Conservation (phyloP, 2,329 filamentous ascomycete genomes). For the Thielaviopsis punctulata region DNA sequence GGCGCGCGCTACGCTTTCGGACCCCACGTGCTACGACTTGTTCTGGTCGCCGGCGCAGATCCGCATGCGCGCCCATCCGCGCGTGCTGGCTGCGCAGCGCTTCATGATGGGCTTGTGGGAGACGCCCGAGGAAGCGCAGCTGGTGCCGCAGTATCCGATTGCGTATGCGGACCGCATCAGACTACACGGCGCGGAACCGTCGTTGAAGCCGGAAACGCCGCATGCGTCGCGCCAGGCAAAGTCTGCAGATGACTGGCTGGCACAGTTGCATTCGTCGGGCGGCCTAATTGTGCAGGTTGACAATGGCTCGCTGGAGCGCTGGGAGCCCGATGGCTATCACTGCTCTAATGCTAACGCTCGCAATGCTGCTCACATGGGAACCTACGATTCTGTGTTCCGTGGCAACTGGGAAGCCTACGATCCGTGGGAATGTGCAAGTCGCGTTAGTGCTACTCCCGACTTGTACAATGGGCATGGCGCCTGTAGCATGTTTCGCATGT, state of each 20-base stretch:
- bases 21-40: constrained; percentile 54
- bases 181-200: constrained; percentile 35
- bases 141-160: constrained; percentile 44
- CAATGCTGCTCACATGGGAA: constrained; percentile 25
- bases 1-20: constrained; percentile 30
- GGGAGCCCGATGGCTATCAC: constrained; percentile 52
- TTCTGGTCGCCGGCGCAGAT: constrained; percentile 59
- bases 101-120: constrained; percentile 55
- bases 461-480: constrained; percentile 67
- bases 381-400: constrained; percentile 35
- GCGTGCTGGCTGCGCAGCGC: constrained; percentile 43
- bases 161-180: constrained; percentile 53
- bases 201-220: constrained; percentile 24
- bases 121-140: constrained; percentile 30
- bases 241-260: constrained; percentile 22
- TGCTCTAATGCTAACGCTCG: background rate
- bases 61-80: constrained; percentile 47
- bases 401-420: constrained; percentile 58
- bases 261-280: constrained; percentile 26
- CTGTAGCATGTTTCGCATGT: constrained; percentile 73
- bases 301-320: constrained; percentile 53
- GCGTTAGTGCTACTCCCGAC: constrained; percentile 52
- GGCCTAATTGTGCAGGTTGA: constrained; percentile 49
- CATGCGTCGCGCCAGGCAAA: constrained; percentile 17
- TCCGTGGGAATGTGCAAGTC: constrained; percentile 58